These are phyloP conservation scores for Kluyveromyces nonfermentans DNA, from an alignment of 805 yeast genomes.

Conservation along the genomic window DNA sequence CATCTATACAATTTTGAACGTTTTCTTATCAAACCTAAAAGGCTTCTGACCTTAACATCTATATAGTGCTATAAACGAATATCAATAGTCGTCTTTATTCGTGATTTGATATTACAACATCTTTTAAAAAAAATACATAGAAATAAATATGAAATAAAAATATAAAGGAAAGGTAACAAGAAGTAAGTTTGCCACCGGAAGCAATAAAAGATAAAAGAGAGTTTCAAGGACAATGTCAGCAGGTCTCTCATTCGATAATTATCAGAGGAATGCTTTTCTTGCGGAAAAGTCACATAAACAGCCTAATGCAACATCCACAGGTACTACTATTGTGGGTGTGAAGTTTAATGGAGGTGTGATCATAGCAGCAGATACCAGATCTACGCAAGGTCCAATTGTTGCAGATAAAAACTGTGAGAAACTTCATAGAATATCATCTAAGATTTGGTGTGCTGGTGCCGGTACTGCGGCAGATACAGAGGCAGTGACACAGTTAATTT, in stretches of 20 bases:
- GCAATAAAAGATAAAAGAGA: constrained; percentile 29
- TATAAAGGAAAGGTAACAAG: background rate
- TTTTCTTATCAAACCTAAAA: background rate
- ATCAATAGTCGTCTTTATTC: no score
- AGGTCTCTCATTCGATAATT: constrained; percentile 89
- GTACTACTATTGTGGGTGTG: constrained; percentile 98
- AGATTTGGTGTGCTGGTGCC: constrained; percentile 99
- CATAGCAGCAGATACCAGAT: constrained; percentile 98
- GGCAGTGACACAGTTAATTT: constrained; percentile 89
- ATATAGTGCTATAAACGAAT: no score
- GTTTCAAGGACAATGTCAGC: constrained; percentile 33
- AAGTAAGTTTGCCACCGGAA: background rate
- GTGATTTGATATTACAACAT: background rate
- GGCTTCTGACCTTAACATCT: no score
- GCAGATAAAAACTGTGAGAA: constrained; percentile 98
- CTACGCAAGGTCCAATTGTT: constrained; percentile 91
- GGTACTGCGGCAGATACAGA: constrained; percentile 99
- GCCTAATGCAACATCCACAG: constrained; percentile 93
- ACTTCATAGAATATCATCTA: constrained; percentile 80
- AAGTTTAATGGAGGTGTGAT: constrained; percentile 90
- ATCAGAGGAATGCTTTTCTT: constrained; percentile 75
- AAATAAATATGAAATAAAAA: background rate
- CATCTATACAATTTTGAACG: background rate
- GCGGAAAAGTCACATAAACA: constrained; percentile 61
- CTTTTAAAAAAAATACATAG: no score